phyloP scores from a whole-genome alignment of 1,284 basidiomycete species.

The Cryptococcus amylolentus region DNA sequence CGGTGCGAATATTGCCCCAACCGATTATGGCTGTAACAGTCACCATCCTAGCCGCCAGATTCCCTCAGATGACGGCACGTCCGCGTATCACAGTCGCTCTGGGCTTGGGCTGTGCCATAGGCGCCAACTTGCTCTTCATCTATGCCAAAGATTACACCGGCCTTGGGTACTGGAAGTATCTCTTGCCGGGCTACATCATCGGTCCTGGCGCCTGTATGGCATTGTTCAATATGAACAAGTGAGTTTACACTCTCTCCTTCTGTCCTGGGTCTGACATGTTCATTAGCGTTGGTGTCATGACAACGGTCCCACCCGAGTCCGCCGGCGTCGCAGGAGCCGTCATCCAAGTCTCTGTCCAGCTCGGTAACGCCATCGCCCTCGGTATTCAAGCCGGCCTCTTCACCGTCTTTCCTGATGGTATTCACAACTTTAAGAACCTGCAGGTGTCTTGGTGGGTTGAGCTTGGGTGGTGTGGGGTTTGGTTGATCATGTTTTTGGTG shows the following conservation, averaged over 20 bases:
- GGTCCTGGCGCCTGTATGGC: slow-evolving; percentile 30
- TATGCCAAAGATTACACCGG: slow-evolving; percentile 17
- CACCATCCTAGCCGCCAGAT: background rate
- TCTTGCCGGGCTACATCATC: slow-evolving; percentile 34
- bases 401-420: slow-evolving; percentile 30
- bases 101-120: slow-evolving; percentile 21
- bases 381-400: slow-evolving; percentile 43
- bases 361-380: slow-evolving; percentile 37
- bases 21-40: background rate
- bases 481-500: slow-evolving; percentile 30
- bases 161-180: slow-evolving; percentile 37
- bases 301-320: slow-evolving; percentile 30
- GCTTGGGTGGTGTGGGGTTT: slow-evolving; percentile 40
- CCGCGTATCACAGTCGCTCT: slow-evolving; percentile 27
- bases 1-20: slow-evolving; percentile 28
- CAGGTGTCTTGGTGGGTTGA: slow-evolving; percentile 37
- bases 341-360: slow-evolving; percentile 40
- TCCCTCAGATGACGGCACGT: slow-evolving; percentile 12
- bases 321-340: slow-evolving; percentile 41
- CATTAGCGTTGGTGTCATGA: slow-evolving; percentile 36
- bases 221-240: slow-evolving; percentile 23
- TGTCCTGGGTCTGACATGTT: background rate
- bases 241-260: background rate
- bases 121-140: slow-evolving; percentile 32
- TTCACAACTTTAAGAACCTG: slow-evolving; percentile 36